phyloP scores from a whole-genome alignment of 768 basidiomycete genomes.

The Boletus pseudopeckii region DNA sequence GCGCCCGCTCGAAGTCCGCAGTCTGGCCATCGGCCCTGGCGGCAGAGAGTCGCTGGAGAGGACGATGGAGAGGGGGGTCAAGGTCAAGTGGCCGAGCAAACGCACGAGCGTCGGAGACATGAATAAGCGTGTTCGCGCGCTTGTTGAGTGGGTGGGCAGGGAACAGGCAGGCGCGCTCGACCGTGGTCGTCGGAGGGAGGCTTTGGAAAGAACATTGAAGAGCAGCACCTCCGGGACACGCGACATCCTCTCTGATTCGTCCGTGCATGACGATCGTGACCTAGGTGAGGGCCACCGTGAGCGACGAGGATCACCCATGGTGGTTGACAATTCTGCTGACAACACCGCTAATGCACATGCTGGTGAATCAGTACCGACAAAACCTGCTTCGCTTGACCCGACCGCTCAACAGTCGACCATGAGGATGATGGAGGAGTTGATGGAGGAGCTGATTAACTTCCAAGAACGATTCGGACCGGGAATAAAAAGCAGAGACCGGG shows the following conservation, averaged over 20 bases:
- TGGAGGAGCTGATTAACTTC: slow-evolving; percentile 84
- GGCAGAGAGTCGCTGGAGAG: slow-evolving; percentile 56
- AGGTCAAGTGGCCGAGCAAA: slow-evolving; percentile 92
- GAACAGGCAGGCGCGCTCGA: slow-evolving; percentile 78
- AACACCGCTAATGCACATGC: slow-evolving; percentile 13
- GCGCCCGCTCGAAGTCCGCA: slow-evolving; percentile 68
- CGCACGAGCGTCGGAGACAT: slow-evolving; percentile 96
- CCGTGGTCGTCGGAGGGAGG: slow-evolving; percentile 63
- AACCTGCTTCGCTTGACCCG: slow-evolving; percentile 5
- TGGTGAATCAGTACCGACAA: slow-evolving; percentile 8
- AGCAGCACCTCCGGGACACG: slow-evolving; percentile 8
- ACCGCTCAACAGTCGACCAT: slow-evolving; percentile 45
- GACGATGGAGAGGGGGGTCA: slow-evolving; percentile 72
- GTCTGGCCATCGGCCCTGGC: slow-evolving; percentile 39
- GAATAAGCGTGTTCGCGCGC: slow-evolving; percentile 87
- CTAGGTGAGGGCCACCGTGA: slow-evolving; percentile 9
- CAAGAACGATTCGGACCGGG: slow-evolving; percentile 82
- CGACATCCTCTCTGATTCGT: slow-evolving; percentile 3
- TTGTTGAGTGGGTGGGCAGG: slow-evolving; percentile 92
- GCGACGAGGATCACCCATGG: slow-evolving; percentile 31
- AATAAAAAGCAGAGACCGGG: slow-evolving; percentile 49
- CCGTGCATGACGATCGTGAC: slow-evolving; percentile 16
- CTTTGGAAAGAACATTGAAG: slow-evolving; percentile 55
- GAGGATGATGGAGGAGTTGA: slow-evolving; percentile 87
- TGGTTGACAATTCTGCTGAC: slow-evolving; percentile 26